Evolutionary conservation across 164 flowering plant species (phyloP).

Genomic region (Sedum album): DNA sequence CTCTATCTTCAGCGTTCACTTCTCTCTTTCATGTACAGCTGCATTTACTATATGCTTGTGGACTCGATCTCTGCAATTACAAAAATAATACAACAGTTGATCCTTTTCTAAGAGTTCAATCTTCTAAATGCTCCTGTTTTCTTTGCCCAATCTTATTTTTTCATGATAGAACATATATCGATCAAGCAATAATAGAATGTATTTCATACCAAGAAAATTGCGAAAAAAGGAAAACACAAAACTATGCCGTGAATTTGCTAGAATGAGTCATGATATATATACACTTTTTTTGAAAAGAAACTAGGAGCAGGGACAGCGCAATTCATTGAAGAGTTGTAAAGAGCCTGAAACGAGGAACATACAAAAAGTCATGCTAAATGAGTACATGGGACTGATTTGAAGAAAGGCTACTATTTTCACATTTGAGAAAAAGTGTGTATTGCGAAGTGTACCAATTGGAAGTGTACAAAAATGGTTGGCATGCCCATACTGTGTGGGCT

Average conservation of each 20-base stretch:
- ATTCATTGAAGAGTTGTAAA: too few relatives aligned
- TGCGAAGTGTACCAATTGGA: background rate
- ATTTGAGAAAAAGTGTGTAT: too few relatives aligned
- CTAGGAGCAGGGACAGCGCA: too few relatives aligned
- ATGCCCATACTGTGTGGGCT: slow-evolving; percentile 9
- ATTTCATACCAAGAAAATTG: too few relatives aligned
- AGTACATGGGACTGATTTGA: background rate
- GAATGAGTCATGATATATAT: too few relatives aligned
- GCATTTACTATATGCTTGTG: slow-evolving; percentile 3
- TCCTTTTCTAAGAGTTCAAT: background rate
- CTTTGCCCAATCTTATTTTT: background rate
- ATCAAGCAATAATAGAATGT: too few relatives aligned
- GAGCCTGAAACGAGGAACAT: too few relatives aligned
- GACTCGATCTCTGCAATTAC: background rate
- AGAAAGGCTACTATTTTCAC: background rate
- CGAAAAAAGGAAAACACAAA: too few relatives aligned
- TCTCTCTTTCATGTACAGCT: background rate
- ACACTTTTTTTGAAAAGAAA: too few relatives aligned
- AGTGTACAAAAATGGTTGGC: slow-evolving; percentile 5
- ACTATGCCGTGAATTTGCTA: too few relatives aligned
- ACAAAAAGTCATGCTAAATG: too few relatives aligned
- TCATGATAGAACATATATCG: background rate
- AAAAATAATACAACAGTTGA: too few relatives aligned
- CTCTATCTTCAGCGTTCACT: background rate
- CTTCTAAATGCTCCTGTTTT: background rate